Percentiles rank a stretch among this genome's conserved stretches.
phyloP scores from a whole-genome alignment of 2,329 filamentous ascomycete genomes.

The Ceratocystis ficicola region DNA sequence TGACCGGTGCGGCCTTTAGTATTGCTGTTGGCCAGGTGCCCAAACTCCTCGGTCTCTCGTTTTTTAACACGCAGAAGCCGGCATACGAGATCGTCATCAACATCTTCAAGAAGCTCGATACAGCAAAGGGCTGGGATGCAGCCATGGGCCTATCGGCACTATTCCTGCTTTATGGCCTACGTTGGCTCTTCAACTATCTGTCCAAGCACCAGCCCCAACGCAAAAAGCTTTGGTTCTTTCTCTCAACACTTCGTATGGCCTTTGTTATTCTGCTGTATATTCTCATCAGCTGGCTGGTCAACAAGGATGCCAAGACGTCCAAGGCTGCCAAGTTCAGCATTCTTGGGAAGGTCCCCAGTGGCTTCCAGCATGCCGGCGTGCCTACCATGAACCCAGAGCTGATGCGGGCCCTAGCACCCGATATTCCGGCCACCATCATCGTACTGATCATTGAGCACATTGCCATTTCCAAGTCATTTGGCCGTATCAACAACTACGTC shows the following conservation, averaged over 20 bases:
- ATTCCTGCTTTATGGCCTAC: conserved; percentile 54
- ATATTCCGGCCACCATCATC: conserved; percentile 77
- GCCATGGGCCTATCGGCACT: conserved; percentile 61
- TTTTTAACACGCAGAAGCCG: too few species aligned
- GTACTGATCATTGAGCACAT: conserved; percentile 97
- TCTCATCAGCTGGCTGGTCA: conserved; percentile 60
- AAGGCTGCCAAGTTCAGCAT: conserved; percentile 50
- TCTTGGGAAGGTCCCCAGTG: conserved; percentile 48
- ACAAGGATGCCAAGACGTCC: conserved; percentile 42
- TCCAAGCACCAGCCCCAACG: conserved; percentile 55
- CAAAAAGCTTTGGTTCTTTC: conserved; percentile 64
- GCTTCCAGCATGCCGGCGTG: conserved; percentile 67
- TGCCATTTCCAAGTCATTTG: conserved; percentile 93
- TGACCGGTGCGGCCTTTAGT: conserved; percentile 42
- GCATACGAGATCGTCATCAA: conserved; percentile 42
- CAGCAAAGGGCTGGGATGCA: conserved; percentile 48
- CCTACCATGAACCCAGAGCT: conserved; percentile 56
- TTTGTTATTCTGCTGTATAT: conserved; percentile 75
- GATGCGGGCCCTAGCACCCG: conserved; percentile 52
- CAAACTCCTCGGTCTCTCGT: conserved; percentile 41
- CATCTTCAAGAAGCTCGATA: conserved; percentile 36
- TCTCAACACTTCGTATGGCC: conserved; percentile 62
- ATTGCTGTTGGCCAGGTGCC: conserved; percentile 41
- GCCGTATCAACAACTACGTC: conserved; percentile 86
- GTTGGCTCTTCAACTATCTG: conserved; percentile 47